phyloP scores from a whole-genome alignment of 768 basidiomycete genomes.

The Lentinula guzmanii region DNA sequence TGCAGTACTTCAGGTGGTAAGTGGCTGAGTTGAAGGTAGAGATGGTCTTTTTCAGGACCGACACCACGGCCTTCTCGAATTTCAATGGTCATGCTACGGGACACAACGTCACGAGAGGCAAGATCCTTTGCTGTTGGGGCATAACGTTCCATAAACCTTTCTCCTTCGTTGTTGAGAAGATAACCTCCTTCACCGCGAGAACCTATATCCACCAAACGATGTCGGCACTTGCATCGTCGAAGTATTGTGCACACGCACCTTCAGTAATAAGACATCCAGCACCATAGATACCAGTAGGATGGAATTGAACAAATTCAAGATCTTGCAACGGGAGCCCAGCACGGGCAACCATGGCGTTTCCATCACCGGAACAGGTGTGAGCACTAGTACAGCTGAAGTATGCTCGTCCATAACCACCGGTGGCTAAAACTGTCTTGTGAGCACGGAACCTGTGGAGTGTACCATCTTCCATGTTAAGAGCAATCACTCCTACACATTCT shows the following conservation, averaged over 20 bases:
- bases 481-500: slow-evolving; percentile 98
- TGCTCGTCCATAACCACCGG: slow-evolving; percentile 95
- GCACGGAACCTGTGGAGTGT: slow-evolving; percentile 97
- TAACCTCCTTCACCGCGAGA: slow-evolving; percentile 99
- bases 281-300: slow-evolving; percentile 99
- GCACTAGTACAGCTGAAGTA: slow-evolving; percentile 99
- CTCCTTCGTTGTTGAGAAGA: slow-evolving; percentile 95
- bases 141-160: slow-evolving; percentile 99
- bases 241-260: slow-evolving; percentile 40
- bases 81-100: slow-evolving; percentile 98
- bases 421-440: slow-evolving; percentile 97
- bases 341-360: slow-evolving; percentile 96
- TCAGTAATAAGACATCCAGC: slow-evolving; percentile 99
- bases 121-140: slow-evolving; percentile 99
- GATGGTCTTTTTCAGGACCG: slow-evolving; percentile 96
- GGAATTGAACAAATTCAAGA: slow-evolving; percentile 99
- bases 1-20: slow-evolving; percentile 92
- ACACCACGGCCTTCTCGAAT: slow-evolving; percentile 99
- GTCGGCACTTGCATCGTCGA: neutral
- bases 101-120: slow-evolving; percentile 98
- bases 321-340: slow-evolving; percentile 97
- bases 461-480: slow-evolving; percentile 99
- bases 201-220: slow-evolving; percentile 38
- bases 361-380: slow-evolving; percentile 98
- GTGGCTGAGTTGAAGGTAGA: slow-evolving; percentile 96